Conservation (phyloP, 2,329 filamentous ascomycete species). For the Epichloe gansuensis region DNA sequence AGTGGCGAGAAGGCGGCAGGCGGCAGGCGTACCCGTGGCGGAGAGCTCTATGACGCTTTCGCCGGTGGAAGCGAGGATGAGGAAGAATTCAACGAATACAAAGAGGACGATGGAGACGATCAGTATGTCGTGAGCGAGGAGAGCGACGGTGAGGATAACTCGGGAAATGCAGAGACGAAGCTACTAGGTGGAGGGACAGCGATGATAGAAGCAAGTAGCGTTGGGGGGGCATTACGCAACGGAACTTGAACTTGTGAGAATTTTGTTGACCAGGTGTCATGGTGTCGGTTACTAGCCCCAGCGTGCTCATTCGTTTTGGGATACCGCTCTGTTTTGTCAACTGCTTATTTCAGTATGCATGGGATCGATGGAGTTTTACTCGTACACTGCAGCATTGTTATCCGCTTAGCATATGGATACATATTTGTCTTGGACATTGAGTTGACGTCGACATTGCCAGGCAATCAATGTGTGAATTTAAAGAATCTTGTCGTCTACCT, state of each 20-base stretch:
- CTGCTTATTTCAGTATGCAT: not conserved
- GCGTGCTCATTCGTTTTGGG: not conserved
- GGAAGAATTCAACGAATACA: constrained; percentile 27
- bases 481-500: too few species aligned
- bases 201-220: not conserved
- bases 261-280: not conserved
- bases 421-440: not conserved
- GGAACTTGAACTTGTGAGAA: too few species aligned
- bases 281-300: not conserved
- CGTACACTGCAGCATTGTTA: not conserved
- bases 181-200: constrained; percentile 12
- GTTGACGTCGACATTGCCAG: not conserved
- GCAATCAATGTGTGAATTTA: not conserved
- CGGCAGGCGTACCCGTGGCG: constrained; percentile 50
- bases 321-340: not conserved
- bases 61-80: constrained; percentile 71
- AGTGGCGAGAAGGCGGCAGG: constrained; percentile 33
- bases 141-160: constrained; percentile 26
- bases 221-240: not conserved
- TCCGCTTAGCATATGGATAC: not conserved
- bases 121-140: constrained; percentile 41
- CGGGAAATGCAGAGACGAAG: constrained; percentile 14
- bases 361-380: not conserved
- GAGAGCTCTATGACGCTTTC: constrained; percentile 95
- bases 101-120: constrained; percentile 20